Base-by-base conservation (phyloP, 371 early-diverging fungal genomes). In the Mortierella sp. region DNA sequence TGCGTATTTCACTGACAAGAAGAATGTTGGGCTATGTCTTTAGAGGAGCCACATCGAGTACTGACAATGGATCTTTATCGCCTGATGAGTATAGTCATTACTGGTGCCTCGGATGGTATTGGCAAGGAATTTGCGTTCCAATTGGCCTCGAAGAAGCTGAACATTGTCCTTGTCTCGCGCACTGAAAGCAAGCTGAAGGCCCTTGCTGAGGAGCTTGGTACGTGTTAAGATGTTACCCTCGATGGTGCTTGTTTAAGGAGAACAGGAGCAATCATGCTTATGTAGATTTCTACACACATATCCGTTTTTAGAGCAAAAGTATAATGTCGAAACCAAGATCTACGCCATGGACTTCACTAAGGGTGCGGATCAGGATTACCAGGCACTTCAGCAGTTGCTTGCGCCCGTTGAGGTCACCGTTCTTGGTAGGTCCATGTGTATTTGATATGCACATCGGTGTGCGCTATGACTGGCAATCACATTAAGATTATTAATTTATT, bases 21-120 rank as follows among this genome's bases (percentile, higher is more conserved):
- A 2, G n/a, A 26, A 12, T 5, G 6, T 43, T 14, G 30, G 6
- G 31, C 17, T 17, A 32, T 4, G 19, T n/a, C 17, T 21, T 5
- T 42, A 19, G n/a, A n/a, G n/a, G n/a, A n/a, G n/a, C n/a, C n/a
- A n/a, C n/a, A n/a, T n/a, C n/a, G n/a, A n/a, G n/a, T n/a, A n/a
- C n/a, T n/a, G n/a, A n/a, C n/a, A n/a, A n/a, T n/a, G n/a, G n/a
- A n/a, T n/a, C n/a, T 9, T 30, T 23, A 17, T 30, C 41, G 17
- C 19, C 12, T 28, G 15, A 15, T n/a, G 5, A 9, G 11, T 43
- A 12, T 79, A 90, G 93, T 99, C 53, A 87, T 99, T 47, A 99
- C 99, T 50, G 99, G 99, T 56, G 97, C 97, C 19, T 94, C 98
- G 11, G 99, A 98, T 84, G 99, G 98, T 50, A 97, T 99, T 81